Evolutionary conservation across 306 rosid species (phyloP).

Genomic region (Trifolium fragiferum): DNA sequence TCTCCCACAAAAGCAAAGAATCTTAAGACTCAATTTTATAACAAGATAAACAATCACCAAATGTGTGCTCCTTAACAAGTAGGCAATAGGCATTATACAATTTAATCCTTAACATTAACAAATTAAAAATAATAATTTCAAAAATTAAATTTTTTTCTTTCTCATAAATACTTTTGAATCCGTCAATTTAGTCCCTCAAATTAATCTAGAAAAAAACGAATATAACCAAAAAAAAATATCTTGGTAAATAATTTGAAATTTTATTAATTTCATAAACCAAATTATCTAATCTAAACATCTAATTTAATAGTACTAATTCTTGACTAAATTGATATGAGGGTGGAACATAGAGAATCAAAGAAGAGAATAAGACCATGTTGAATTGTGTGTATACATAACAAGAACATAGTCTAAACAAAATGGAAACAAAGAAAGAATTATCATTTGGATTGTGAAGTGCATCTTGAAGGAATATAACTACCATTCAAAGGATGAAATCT

Average conservation of each 20-base stretch:
- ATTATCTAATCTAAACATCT: neutral
- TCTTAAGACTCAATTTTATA: constrained; percentile 39
- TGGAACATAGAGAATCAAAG: neutral
- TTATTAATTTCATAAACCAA: neutral
- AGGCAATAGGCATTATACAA: neutral
- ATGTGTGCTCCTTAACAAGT: neutral
- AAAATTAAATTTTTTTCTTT: neutral
- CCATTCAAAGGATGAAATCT: constrained; percentile 66
- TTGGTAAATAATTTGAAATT: neutral
- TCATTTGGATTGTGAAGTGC: constrained; percentile 69
- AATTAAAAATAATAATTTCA: neutral
- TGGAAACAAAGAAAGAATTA: neutral
- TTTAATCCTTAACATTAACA: neutral
- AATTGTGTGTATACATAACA: constrained; percentile 22
- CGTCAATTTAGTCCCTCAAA: neutral
- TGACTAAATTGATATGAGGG: neutral
- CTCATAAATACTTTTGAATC: neutral
- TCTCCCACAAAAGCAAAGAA: constrained; percentile 46
- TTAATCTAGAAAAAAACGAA: neutral
- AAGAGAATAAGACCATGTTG: constrained; percentile 5
- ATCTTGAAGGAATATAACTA: constrained; percentile 53
- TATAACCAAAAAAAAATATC: neutral
- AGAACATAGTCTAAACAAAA: constrained; percentile 28
- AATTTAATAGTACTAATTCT: neutral
- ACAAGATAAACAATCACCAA: neutral